A percentile compares a stretch with the other conserved stretches of the same genome.
These are phyloP conservation scores for Fagus crenata DNA, from an alignment of 306 rosid genomes.

Conservation along the genomic window DNA sequence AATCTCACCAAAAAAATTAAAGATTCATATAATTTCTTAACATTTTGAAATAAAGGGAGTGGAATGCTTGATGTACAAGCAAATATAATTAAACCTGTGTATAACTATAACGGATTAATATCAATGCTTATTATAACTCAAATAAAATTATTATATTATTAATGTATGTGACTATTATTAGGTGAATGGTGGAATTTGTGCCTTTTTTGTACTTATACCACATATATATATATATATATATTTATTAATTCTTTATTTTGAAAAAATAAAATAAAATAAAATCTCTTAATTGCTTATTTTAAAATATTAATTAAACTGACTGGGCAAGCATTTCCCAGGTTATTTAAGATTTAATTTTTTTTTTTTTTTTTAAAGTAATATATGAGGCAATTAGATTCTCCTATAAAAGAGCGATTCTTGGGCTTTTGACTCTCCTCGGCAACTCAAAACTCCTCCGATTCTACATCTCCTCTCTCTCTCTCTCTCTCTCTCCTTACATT, in stretches of 20 bases:
- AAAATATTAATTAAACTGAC: no score
- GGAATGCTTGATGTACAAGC: slow-evolving; percentile 24
- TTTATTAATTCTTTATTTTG: no score
- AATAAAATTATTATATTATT: neutral
- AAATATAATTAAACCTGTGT: neutral
- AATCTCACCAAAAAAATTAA: no score
- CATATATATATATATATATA: no score
- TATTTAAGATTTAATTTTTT: neutral
- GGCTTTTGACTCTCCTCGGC: slow-evolving; percentile 16
- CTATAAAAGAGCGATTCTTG: slow-evolving; percentile 30
- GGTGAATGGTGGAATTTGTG: neutral
- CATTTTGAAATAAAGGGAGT: neutral
- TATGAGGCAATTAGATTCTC: slow-evolving; percentile 20
- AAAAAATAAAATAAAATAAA: no score
- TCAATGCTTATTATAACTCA: neutral
- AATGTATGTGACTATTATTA: neutral
- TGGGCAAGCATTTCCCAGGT: no score
- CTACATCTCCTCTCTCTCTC: neutral
- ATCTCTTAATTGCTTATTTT: no score
- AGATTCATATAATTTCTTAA: no score
- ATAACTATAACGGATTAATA: neutral
- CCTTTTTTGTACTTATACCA: neutral
- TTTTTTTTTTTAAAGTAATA: neutral
- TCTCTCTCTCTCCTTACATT: neutral
- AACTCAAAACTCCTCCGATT: neutral